Conservation (phyloP, 179 eudicot genomes). For the Patellifolia procumbens region DNA sequence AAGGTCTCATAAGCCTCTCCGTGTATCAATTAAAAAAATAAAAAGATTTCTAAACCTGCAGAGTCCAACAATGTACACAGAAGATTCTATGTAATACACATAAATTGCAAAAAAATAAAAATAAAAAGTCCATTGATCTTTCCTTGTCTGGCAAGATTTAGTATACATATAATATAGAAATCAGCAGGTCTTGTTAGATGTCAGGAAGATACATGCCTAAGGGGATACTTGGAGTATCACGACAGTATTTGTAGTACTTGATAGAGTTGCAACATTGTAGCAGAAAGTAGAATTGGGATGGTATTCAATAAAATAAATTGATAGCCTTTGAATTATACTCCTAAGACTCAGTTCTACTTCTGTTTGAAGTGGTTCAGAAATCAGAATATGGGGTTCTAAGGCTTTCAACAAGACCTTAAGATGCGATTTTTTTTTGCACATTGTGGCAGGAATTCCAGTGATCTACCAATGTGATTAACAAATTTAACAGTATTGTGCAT, state of each 20-base stretch:
- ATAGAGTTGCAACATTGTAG: neutral
- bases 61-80: neutral
- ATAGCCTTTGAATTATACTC: neutral
- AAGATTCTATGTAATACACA: neutral
- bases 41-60: neutral
- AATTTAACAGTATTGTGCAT: neutral
- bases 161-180: neutral
- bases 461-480: neutral
- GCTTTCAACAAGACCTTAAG: conserved; percentile 1
- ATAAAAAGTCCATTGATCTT: neutral
- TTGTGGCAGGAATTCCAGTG: neutral
- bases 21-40: neutral
- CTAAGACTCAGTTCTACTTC: neutral
- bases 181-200: neutral
- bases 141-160: neutral
- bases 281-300: no score
- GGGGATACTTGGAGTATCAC: neutral
- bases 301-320: neutral
- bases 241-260: neutral
- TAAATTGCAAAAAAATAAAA: neutral
- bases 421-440: neutral
- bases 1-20: no score
- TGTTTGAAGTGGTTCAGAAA: neutral
- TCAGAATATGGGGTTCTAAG: neutral
- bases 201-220: neutral